Conservation (phyloP, 164 flowering plant genomes). For the Piper longum region DNA sequence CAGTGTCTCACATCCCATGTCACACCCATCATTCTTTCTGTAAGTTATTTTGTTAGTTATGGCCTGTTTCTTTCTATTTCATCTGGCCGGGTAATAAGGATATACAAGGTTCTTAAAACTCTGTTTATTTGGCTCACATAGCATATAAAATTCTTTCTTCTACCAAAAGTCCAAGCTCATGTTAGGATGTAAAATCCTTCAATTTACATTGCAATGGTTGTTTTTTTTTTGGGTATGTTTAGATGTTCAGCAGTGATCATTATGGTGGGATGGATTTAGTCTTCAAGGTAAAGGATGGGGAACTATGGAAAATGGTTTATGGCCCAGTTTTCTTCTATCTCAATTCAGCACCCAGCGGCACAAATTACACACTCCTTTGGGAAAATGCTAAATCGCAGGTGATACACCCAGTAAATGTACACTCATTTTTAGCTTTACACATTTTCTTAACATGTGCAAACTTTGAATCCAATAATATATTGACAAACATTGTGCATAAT, state of each 20-base stretch:
- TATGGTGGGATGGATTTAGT: constrained; percentile 53
- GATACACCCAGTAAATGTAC: not conserved
- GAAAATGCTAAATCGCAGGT: constrained; percentile 73
- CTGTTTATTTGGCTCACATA: too few relatives aligned
- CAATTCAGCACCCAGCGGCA: constrained; percentile 23
- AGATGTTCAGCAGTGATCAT: constrained; percentile 72
- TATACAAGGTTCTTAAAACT: too few relatives aligned
- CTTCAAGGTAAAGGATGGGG: constrained; percentile 29
- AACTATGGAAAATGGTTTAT: constrained; percentile 86
- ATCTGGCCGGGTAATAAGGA: too few relatives aligned
- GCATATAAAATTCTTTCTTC: too few relatives aligned
- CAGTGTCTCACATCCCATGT: constrained; percentile 87
- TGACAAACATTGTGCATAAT: too few relatives aligned
- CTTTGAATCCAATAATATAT: too few relatives aligned
- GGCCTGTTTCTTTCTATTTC: too few relatives aligned
- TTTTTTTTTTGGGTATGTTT: not conserved
- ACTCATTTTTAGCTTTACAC: not conserved
- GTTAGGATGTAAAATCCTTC: not conserved
- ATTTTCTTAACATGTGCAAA: too few relatives aligned
- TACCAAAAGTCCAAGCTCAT: too few relatives aligned
- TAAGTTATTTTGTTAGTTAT: constrained; percentile 17
- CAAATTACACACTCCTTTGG: constrained; percentile 21
- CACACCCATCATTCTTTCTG: constrained; percentile 66
- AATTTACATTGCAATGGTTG: not conserved
- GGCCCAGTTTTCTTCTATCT: constrained; percentile 82